These are phyloP conservation scores for Monilinia fructicola DNA, from an alignment of 2,329 filamentous ascomycete genomes.

Conservation along the genomic window DNA sequence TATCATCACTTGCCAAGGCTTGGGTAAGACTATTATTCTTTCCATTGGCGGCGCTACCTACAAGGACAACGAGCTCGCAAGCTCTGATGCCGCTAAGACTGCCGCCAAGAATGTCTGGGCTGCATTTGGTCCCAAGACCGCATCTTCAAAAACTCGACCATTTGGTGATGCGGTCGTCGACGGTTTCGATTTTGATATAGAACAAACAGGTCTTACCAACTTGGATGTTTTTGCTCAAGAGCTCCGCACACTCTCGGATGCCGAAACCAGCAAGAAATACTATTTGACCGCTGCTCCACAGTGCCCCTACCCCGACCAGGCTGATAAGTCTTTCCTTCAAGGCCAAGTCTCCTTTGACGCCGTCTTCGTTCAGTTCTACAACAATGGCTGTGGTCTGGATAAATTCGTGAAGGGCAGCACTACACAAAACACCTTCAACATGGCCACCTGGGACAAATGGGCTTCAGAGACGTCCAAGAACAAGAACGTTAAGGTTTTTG, in stretches of 20 bases:
- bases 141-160: constrained; percentile 54
- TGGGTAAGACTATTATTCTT: constrained; percentile 65
- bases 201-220: background rate
- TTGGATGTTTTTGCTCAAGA: constrained; percentile 21
- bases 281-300: constrained; percentile 65
- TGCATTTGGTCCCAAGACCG: constrained; percentile 62
- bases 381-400: constrained; percentile 53
- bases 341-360: constrained; percentile 47
- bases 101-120: constrained; percentile 66
- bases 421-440: constrained; percentile 57
- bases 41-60: constrained; percentile 72
- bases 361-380: constrained; percentile 45
- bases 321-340: constrained; percentile 56
- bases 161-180: constrained; percentile 67
- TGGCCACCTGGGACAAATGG: constrained; percentile 63
- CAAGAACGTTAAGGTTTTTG: constrained; percentile 56
- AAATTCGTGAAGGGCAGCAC: constrained; percentile 47
- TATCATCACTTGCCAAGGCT: constrained; percentile 22
- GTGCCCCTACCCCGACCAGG: constrained; percentile 62
- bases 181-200: constrained; percentile 70
- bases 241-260: constrained; percentile 52
- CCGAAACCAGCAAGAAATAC: constrained; percentile 47
- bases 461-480: constrained; percentile 57
- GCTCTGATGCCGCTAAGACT: constrained; percentile 49
- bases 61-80: constrained; percentile 64